Evolutionary conservation across 768 basidiomycete genomes (phyloP).

Genomic region (Trametopsis cervina): DNA sequence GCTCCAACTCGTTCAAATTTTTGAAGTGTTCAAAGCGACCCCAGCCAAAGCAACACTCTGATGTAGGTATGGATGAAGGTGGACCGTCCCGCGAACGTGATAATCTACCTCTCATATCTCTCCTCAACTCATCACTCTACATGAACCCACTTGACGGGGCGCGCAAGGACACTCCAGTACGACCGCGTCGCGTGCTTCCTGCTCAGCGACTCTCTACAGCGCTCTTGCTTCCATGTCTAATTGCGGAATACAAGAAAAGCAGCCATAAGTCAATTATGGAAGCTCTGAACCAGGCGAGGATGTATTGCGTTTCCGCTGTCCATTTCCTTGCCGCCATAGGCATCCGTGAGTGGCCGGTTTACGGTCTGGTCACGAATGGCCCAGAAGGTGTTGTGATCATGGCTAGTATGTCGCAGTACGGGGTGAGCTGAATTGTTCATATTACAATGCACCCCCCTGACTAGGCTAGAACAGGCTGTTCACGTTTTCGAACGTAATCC

Average conservation of each 20-base stretch:
- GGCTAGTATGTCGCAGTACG: background rate
- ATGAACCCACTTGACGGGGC: no score
- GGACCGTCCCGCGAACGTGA: no score
- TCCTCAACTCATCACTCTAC: no score
- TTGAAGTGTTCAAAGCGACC: no score
- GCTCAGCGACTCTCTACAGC: no score
- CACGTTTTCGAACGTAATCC: background rate
- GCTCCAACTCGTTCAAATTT: no score
- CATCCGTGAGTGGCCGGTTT: background rate
- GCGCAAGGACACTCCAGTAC: no score
- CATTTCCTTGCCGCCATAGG: background rate
- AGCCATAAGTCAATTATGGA: background rate
- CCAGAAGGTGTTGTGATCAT: background rate
- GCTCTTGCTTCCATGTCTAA: background rate
- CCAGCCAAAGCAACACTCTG: no score
- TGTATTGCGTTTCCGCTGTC: background rate
- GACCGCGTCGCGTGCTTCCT: no score
- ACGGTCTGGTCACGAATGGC: background rate
- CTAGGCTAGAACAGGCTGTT: background rate
- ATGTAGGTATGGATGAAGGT: no score
- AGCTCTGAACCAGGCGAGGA: background rate
- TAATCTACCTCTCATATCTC: no score
- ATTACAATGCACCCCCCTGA: background rate
- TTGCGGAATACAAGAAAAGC: background rate
- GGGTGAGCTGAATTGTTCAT: background rate